Percentiles rank a stretch among this genome's conserved stretches.
Conservation (phyloP, 805 yeast species). For the Lipomyces spencermartinsiae region DNA sequence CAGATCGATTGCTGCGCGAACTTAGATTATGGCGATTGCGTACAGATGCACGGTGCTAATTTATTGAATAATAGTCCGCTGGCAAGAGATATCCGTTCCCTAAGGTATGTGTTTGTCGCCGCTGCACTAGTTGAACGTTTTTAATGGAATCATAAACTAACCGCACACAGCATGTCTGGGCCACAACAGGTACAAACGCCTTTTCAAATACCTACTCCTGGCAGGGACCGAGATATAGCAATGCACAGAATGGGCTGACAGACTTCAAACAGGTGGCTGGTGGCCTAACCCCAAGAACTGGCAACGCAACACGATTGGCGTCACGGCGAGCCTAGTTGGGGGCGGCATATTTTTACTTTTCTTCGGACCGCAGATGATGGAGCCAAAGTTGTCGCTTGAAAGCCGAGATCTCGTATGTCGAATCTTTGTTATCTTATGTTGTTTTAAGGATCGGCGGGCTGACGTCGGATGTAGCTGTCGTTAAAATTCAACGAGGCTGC, state of each 20-base stretch:
- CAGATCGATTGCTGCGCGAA: not conserved
- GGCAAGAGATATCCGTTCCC: slow-evolving; percentile 42
- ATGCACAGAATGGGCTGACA: slow-evolving; percentile 49
- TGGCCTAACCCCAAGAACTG: slow-evolving; percentile 59
- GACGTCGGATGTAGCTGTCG: slow-evolving; percentile 15
- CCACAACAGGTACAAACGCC: slow-evolving; percentile 33
- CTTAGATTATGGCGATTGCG: not conserved
- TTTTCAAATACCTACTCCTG: not conserved
- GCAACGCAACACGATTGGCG: slow-evolving; percentile 52
- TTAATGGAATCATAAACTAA: not conserved
- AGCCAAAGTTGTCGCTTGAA: slow-evolving; percentile 7
- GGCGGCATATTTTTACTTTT: slow-evolving; percentile 17
- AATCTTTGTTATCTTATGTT: too few relatives aligned
- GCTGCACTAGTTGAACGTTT: not conserved
- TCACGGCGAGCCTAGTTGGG: slow-evolving; percentile 45
- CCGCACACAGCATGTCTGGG: slow-evolving; percentile 40
- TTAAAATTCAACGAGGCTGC: slow-evolving; percentile 22
- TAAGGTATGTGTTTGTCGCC: slow-evolving; percentile 32
- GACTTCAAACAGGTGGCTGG: slow-evolving; percentile 60
- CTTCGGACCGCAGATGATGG: slow-evolving; percentile 26
- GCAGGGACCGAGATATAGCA: not conserved
- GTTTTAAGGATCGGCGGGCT: not conserved
- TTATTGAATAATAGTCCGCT: slow-evolving; percentile 35
- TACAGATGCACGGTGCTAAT: not conserved
- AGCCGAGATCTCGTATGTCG: slow-evolving; percentile 15